These are phyloP conservation scores for Stropharia rugosoannulata DNA, from an alignment of 768 basidiomycete species.

Conservation along the genomic window DNA sequence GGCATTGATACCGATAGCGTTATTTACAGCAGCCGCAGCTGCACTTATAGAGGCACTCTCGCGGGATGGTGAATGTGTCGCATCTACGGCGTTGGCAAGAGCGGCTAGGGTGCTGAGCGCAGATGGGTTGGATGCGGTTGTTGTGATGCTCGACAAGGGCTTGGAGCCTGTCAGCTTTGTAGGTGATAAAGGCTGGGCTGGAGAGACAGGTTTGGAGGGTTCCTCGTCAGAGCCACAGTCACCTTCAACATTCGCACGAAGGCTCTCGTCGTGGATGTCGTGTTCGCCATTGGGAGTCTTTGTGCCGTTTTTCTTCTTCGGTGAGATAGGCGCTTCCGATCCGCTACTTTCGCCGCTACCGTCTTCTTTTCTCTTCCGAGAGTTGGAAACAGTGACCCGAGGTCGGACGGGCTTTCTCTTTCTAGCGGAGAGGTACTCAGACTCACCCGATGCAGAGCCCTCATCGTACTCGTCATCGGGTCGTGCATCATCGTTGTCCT, in stretches of 20 bases:
- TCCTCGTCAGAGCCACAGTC: constrained; percentile 21
- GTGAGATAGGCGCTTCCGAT: constrained; percentile 13
- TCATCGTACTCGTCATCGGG: constrained; percentile 19
- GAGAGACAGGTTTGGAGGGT: constrained; percentile 6
- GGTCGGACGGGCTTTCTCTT: constrained; percentile 13
- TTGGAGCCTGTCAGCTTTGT: constrained; percentile 13
- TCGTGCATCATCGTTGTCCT: constrained; percentile 8
- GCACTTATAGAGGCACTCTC: constrained; percentile 28
- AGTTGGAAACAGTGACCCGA: constrained; percentile 14
- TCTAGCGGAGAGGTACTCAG: constrained; percentile 19
- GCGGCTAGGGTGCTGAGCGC: constrained; percentile 21
- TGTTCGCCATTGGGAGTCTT: constrained; percentile 8
- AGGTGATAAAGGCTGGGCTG: constrained; percentile 12
- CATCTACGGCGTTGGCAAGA: constrained; percentile 28
- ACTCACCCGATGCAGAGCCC: constrained; percentile 20
- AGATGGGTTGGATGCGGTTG: constrained; percentile 5
- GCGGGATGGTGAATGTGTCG: constrained; percentile 17
- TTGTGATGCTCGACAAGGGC: neutral
- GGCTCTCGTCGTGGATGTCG: constrained; percentile 5
- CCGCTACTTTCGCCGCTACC: constrained; percentile 17
- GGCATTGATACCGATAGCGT: constrained; percentile 44
- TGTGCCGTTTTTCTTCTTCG: constrained; percentile 14
- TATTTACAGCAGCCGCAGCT: constrained; percentile 44
- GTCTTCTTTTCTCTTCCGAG: constrained; percentile 19
- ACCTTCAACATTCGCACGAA: constrained; percentile 12